Conservation (phyloP, 2,329 filamentous ascomycete genomes). For the Salinomyces thailandicus region DNA sequence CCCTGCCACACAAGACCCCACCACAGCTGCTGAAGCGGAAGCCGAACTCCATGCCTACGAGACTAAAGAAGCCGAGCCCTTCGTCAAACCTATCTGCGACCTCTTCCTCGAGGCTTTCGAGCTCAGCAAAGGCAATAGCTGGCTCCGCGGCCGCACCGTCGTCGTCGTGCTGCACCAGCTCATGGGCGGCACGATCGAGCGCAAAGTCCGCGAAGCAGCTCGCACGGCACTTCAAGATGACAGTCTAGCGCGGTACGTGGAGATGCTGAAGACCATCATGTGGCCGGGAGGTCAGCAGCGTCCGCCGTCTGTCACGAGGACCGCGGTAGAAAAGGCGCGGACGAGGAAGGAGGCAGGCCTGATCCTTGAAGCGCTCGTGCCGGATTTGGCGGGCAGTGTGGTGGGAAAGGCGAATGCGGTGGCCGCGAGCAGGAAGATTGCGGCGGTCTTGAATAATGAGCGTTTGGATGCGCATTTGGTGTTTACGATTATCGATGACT, state of each 20-base stretch:
- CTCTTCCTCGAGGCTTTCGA: conserved; percentile 95
- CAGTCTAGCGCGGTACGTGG: conserved; percentile 64
- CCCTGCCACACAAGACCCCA: conserved; percentile 32
- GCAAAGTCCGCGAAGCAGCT: conserved; percentile 81
- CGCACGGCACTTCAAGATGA: conserved; percentile 66
- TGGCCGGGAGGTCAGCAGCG: conserved; percentile 63
- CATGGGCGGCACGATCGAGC: conserved; percentile 88
- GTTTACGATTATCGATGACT: conserved; percentile 41
- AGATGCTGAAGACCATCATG: conserved; percentile 61
- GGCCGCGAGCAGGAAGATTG: conserved; percentile 75
- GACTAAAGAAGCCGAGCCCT: conserved; percentile 77
- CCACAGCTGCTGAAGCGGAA: conserved; percentile 64
- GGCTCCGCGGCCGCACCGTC: conserved; percentile 88
- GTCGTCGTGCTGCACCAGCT: conserved; percentile 94
- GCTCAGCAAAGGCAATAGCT: conserved; percentile 89
- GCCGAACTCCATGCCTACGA: conserved; percentile 91
- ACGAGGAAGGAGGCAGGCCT: conserved; percentile 79
- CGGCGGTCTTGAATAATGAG: conserved; percentile 84
- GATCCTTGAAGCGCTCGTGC: conserved; percentile 79
- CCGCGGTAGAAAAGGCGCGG: conserved; percentile 61
- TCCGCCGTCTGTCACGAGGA: conserved; percentile 46
- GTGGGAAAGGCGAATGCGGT: conserved; percentile 88
- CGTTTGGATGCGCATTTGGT: conserved; percentile 58
- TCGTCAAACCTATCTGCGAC: conserved; percentile 97
- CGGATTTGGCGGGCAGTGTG: conserved; percentile 84